Conservation (phyloP, 805 yeast genomes). For the Metschnikowia aberdeeniae region DNA sequence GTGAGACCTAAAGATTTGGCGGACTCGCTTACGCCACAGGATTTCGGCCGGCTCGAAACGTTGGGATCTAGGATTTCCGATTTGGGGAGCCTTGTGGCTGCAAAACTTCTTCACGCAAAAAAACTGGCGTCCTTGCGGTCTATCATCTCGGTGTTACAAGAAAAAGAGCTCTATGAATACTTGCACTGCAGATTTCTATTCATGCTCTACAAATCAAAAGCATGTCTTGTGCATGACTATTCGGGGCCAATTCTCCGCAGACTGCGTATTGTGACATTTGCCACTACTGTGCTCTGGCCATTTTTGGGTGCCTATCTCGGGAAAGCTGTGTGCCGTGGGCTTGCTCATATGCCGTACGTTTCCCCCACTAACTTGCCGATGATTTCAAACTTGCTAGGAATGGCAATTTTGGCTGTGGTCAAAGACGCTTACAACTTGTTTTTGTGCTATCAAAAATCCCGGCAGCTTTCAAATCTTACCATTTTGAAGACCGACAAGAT, state of each 20-base stretch:
- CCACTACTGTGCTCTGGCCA: slow-evolving; percentile 41
- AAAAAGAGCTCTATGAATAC: slow-evolving; percentile 3
- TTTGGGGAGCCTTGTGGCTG: slow-evolving; percentile 8
- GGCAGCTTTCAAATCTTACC: slow-evolving; percentile 26
- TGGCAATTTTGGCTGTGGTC: slow-evolving; percentile 29
- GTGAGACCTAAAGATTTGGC: slow-evolving; percentile 33
- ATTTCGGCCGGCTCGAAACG: slow-evolving; percentile 15
- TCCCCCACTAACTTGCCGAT: slow-evolving; percentile 20
- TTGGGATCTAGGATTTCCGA: slow-evolving; percentile 11
- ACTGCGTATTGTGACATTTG: slow-evolving; percentile 24
- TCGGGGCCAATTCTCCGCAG: slow-evolving; percentile 22
- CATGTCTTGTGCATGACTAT: slow-evolving; percentile 34
- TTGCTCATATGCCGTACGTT: slow-evolving; percentile 11
- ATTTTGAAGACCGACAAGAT: slow-evolving; percentile 13
- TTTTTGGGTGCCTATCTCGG: slow-evolving; percentile 34
- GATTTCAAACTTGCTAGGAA: slow-evolving; percentile 29
- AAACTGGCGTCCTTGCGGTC: background rate
- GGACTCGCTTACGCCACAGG: slow-evolving; percentile 18
- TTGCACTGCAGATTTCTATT: slow-evolving; percentile 10
- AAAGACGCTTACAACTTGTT: slow-evolving; percentile 33
- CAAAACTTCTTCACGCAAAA: background rate
- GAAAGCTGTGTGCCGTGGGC: slow-evolving; percentile 13
- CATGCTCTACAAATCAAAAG: slow-evolving; percentile 24
- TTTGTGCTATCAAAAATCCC: slow-evolving; percentile 26
- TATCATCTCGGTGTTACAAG: slow-evolving; percentile 3